Conservation (phyloP, 2,329 filamentous ascomycete genomes). For the Zymoseptoria ardabiliae region DNA sequence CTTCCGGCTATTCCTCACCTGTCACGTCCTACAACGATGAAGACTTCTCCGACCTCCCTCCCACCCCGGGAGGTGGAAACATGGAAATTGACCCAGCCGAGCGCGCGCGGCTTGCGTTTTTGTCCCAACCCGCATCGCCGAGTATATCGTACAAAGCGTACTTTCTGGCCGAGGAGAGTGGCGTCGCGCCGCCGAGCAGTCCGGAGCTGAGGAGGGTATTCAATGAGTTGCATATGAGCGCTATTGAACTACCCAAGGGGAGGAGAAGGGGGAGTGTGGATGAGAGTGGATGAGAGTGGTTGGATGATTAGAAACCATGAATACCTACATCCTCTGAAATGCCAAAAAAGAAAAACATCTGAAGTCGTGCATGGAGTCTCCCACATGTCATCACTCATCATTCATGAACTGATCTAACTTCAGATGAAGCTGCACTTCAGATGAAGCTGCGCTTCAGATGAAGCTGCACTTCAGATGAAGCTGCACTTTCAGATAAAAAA, state of each 20-base stretch:
- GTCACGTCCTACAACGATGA: slow-evolving; percentile 18
- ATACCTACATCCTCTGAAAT: neutral
- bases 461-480: neutral
- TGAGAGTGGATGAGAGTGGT: neutral
- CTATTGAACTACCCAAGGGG: slow-evolving; percentile 4
- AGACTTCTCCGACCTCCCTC: slow-evolving; percentile 6
- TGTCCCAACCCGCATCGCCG: slow-evolving; percentile 17
- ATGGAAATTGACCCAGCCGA: slow-evolving; percentile 8
- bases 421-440: neutral
- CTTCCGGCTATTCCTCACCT: slow-evolving; percentile 18
- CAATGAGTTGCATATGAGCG: slow-evolving; percentile 14
- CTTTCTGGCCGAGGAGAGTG: neutral
- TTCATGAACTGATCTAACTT: too few relatives aligned
- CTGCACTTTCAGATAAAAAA: neutral
- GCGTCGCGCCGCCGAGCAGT: slow-evolving; percentile 5
- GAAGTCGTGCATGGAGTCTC: neutral
- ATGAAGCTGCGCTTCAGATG: neutral
- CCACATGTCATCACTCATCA: too few relatives aligned
- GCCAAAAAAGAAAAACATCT: neutral
- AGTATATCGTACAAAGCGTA: slow-evolving; percentile 17
- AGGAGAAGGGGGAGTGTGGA: neutral
- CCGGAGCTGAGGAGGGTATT: slow-evolving; percentile 10
- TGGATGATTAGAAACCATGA: neutral
- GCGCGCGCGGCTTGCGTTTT: slow-evolving; percentile 7
- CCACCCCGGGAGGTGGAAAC: neutral